Evolutionary conservation across 441 rosid genomes (phyloP).

Genomic region (Mallotus japonicus): DNA sequence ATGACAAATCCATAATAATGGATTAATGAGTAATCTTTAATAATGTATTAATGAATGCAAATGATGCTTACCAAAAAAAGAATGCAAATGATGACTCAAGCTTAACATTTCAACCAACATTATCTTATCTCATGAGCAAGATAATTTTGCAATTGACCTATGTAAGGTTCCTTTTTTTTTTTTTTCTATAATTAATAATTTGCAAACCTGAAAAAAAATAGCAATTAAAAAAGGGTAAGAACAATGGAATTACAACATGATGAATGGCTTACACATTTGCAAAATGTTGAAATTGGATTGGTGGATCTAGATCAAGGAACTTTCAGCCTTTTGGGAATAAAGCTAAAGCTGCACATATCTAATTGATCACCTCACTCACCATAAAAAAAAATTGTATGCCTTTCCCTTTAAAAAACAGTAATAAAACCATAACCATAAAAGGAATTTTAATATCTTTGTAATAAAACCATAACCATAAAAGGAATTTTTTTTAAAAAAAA

Average conservation of each 20-base stretch:
- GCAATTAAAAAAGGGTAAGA: neutral
- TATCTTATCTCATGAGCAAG: neutral
- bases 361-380: neutral
- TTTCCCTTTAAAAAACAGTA: neutral
- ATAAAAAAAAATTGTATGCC: neutral
- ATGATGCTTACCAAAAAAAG: too few species aligned
- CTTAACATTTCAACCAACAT: neutral
- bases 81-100: too few species aligned
- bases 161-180: too few species aligned
- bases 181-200: too few species aligned
- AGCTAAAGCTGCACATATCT: conserved; percentile 19
- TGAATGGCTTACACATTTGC: neutral
- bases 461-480: too few species aligned
- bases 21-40: neutral
- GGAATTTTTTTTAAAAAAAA: too few species aligned
- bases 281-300: conserved; percentile 20
- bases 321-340: conserved; percentile 19
- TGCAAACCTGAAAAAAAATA: too few species aligned
- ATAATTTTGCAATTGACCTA: neutral
- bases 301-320: conserved; percentile 35
- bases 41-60: too few species aligned
- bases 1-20: too few species aligned
- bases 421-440: too few species aligned
- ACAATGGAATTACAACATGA: neutral
- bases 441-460: too few species aligned